These are phyloP conservation scores for Daldinia eschscholtzii DNA, from an alignment of 2,329 filamentous ascomycete genomes.

Conservation along the genomic window DNA sequence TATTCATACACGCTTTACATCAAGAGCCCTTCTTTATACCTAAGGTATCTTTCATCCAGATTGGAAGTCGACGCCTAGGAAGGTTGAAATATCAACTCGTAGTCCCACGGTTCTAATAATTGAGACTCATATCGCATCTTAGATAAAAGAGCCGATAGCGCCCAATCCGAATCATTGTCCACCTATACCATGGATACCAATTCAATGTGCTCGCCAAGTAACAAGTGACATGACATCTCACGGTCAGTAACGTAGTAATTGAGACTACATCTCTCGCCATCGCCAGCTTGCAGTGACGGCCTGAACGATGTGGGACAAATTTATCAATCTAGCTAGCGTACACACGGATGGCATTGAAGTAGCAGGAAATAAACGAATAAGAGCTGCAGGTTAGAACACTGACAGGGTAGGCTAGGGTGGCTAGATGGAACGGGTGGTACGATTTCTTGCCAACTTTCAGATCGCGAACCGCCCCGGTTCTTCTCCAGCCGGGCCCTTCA, in stretches of 20 bases:
- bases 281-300: slow-evolving; percentile 15
- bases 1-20: neutral
- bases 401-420: slow-evolving; percentile 26
- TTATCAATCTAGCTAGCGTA: slow-evolving; percentile 21
- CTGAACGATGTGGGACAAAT: slow-evolving; percentile 14
- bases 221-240: slow-evolving; percentile 22
- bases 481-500: slow-evolving; percentile 18
- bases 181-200: neutral
- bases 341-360: neutral
- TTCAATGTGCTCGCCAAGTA: slow-evolving; percentile 11
- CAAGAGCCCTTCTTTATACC: neutral
- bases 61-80: no score
- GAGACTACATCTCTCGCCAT: slow-evolving; percentile 4
- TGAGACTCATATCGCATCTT: no score
- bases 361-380: slow-evolving; percentile 31
- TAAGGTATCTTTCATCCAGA: no score
- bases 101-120: neutral
- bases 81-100: neutral
- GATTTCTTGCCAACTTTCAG: slow-evolving; percentile 34
- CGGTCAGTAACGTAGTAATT: slow-evolving; percentile 34
- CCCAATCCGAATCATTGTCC: neutral
- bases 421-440: slow-evolving; percentile 26
- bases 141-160: neutral
- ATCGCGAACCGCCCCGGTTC: slow-evolving; percentile 22
- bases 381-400: slow-evolving; percentile 20